Base-by-base conservation (phyloP, 1,284 basidiomycete species). In the Ceratobasidium sp. region DNA sequence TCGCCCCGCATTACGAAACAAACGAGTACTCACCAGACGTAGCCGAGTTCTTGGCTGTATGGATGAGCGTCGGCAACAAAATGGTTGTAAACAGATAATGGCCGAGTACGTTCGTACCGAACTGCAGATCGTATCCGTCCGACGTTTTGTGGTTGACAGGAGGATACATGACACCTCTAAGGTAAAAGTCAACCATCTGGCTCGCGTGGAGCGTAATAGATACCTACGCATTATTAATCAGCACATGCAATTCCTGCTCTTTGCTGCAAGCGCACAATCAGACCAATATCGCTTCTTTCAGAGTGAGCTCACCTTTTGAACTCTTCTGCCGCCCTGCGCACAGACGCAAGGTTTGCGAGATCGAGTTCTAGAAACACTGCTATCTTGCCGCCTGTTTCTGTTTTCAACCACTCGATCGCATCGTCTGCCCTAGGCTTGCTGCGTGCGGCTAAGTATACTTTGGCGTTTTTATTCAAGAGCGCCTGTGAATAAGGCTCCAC, bases 391-490 rank as follows among this genome's bases (percentile, higher is more conserved):
- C 80, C 83, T 0, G 84, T 86, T 74, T 79, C 81, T 1, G 78
- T 41, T 76, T 84, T 84, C 68, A 91, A 83, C 31, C 86, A 82
- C 11, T 81, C 78, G 66, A 92, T 89, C 0, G 88, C 87, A 0
- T 79, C 80, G 41, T 82, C 76, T 0, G 85, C 88, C 71, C 86
- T 88, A 34, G 81, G 77, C 74, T 81, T 78, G 76, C 82, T 85
- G 19, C 91, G 84, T 22, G 84, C 84, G 1, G 87, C 88, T 76
- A 92, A 83, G 79, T 90, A 91, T 0, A 92, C 90, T 75, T 85
- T 90, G 7, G 89, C 89, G 48, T 88, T 87, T 71, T 85, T 85
- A 6, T 80, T 76, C 51, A 91, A 83, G 13, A 89, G 82, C 5
- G 83, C 85, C 84, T 86, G 27, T 29, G n/a, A n/a, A n/a, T n/a